These are phyloP conservation scores for Cyclotella baltica DNA, from an alignment of 108 stramenopile species.

Conservation along the genomic window DNA sequence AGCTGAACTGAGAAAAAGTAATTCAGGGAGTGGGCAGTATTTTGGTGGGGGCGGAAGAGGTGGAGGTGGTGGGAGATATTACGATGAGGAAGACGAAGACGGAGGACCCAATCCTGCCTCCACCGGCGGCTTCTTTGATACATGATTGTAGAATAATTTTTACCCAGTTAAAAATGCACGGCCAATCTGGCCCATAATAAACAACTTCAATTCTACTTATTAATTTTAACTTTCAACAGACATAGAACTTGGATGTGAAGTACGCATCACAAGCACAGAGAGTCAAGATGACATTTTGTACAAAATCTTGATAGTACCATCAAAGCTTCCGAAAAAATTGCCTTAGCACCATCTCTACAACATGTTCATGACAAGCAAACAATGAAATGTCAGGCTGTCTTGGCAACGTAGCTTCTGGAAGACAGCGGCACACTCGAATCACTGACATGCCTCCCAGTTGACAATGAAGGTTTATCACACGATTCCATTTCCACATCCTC, in stretches of 20 bases:
- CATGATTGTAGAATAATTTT: slow-evolving; percentile 2
- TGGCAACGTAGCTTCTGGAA: slow-evolving; percentile 2
- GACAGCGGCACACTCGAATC: not conserved
- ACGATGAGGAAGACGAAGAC: slow-evolving; percentile 52
- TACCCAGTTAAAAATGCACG: too few relatives aligned
- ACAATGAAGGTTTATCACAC: not conserved
- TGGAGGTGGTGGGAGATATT: slow-evolving; percentile 18
- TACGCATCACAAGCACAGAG: not conserved
- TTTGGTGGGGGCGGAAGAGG: slow-evolving; percentile 28
- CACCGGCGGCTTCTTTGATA: slow-evolving; percentile 45
- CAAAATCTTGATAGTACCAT: too few relatives aligned
- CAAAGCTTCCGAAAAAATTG: too few relatives aligned
- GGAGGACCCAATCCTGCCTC: slow-evolving; percentile 40
- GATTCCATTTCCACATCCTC: slow-evolving; percentile 10
- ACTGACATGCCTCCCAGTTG: not conserved
- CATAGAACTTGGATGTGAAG: too few relatives aligned
- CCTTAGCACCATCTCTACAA: not conserved
- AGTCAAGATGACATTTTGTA: too few relatives aligned
- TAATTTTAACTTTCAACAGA: not conserved
- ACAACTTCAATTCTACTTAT: not conserved
- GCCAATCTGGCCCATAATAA: too few relatives aligned
- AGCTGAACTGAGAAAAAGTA: slow-evolving; percentile 56
- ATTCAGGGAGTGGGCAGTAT: slow-evolving; percentile 11
- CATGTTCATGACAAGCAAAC: not conserved
- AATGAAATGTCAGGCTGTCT: not conserved